phyloP scores from a whole-genome alignment of 1,284 basidiomycete genomes.

The Phellopilus nigrolimitatus region DNA sequence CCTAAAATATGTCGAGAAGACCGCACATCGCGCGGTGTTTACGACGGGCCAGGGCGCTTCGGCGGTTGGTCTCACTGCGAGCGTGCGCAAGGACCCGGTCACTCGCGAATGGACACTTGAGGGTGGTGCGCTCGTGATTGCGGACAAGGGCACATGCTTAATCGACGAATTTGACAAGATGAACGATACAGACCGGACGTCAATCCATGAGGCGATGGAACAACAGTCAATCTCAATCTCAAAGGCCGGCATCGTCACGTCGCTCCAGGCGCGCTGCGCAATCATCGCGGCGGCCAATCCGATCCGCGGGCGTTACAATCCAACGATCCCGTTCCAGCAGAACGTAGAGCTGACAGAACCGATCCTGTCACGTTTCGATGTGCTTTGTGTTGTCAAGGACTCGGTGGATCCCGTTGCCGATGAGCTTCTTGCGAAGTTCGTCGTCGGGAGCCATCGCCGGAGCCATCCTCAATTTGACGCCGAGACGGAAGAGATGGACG shows the following conservation, averaged over 20 bases:
- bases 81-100: conserved; percentile 95
- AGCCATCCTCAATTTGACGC: conserved; percentile 92
- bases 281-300: conserved; percentile 98
- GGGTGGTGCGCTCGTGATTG: conserved; percentile 94
- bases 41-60: conserved; percentile 98
- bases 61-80: conserved; percentile 97
- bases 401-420: conserved; percentile 95
- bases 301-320: conserved; percentile 92
- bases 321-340: conserved; percentile 96
- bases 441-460: conserved; percentile 92
- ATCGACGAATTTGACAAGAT: conserved; percentile 99
- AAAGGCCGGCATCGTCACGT: conserved; percentile 97
- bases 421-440: conserved; percentile 94
- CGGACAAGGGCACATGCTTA: conserved; percentile 97
- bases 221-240: conserved; percentile 99
- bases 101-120: conserved; percentile 99
- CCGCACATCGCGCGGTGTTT: conserved; percentile 95
- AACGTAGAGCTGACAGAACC: conserved; percentile 99
- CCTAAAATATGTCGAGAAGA: conserved; percentile 99
- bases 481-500: conserved; percentile 82
- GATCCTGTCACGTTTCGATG: conserved; percentile 98
- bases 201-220: conserved; percentile 99
- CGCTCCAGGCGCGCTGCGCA: conserved; percentile 93
- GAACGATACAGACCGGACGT: conserved; percentile 97
- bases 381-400: conserved; percentile 97